phyloP scores from a whole-genome alignment of 352 stramenopile species.

The Globisporangium solare region DNA sequence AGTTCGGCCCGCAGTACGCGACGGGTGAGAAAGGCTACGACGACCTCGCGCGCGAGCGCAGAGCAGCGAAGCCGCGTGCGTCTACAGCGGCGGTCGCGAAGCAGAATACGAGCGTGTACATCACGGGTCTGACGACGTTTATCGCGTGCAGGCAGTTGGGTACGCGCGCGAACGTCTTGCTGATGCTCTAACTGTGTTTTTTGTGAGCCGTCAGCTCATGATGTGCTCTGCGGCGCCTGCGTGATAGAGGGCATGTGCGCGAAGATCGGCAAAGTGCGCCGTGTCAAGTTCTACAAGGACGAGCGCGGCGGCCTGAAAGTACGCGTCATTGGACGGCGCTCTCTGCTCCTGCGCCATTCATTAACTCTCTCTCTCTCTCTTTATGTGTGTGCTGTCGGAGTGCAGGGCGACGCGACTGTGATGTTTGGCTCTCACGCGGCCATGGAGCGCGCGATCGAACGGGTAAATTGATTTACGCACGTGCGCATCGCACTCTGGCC shows the following conservation, averaged over 20 bases:
- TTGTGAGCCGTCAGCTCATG: too few relatives aligned
- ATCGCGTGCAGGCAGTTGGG: conserved; percentile 80
- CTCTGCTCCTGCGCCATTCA: too few relatives aligned
- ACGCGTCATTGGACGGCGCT: background rate
- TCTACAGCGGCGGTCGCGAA: conserved; percentile 8
- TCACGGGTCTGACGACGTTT: conserved; percentile 76
- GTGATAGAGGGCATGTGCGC: conserved; percentile 58
- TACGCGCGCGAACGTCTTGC: conserved; percentile 17
- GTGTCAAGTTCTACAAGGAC: conserved; percentile 86
- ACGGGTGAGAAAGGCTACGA: conserved; percentile 11
- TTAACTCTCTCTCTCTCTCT: too few relatives aligned
- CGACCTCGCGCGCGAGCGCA: background rate
- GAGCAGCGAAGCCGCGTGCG: background rate
- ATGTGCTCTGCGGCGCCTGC: too few relatives aligned
- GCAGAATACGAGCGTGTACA: conserved; percentile 73
- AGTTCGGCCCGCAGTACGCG: conserved; percentile 18
- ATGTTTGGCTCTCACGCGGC: conserved; percentile 69
- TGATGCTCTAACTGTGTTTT: background rate
- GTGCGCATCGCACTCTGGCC: background rate
- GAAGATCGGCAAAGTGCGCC: conserved; percentile 76
- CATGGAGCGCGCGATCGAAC: conserved; percentile 65
- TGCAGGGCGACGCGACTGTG: conserved; percentile 75
- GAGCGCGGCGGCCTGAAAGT: conserved; percentile 73
- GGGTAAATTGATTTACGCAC: conserved; percentile 25
- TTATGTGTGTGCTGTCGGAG: too few relatives aligned